Percentiles rank a stretch among this genome's conserved stretches.
Evolutionary conservation across 176 grass and related monocot genomes (phyloP).

Genomic region (Carex kokanica): DNA sequence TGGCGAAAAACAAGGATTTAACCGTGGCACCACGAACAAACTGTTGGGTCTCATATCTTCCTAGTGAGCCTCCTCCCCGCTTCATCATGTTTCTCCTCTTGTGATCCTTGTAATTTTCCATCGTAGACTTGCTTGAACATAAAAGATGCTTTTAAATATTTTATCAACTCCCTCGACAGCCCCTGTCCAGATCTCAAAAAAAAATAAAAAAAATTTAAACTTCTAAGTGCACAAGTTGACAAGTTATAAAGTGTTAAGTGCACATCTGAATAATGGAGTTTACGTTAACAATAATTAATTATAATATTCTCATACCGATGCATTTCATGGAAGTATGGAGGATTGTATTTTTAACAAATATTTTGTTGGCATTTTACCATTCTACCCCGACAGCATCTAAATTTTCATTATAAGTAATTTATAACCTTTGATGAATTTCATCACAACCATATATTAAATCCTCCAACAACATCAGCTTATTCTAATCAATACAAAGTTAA

Average conservation of each 20-base stretch:
- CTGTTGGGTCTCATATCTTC: constrained; percentile 1
- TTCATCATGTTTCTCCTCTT: constrained; percentile 4
- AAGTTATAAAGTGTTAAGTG: too few species aligned
- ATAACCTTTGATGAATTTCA: not conserved
- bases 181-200: too few species aligned
- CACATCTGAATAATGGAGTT: not conserved
- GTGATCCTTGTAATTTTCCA: not conserved
- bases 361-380: not conserved
- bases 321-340: constrained; percentile 20
- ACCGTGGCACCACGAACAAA: constrained; percentile 13
- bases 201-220: too few species aligned
- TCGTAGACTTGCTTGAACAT: not conserved
- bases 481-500: not conserved
- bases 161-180: too few species aligned
- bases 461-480: not conserved
- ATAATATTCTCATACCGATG: constrained; percentile 5
- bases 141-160: not conserved
- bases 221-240: too few species aligned
- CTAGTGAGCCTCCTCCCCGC: not conserved
- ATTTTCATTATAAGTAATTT: not conserved
- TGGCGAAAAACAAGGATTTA: constrained; percentile 12
- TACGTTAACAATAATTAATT: constrained; percentile 8
- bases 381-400: not conserved
- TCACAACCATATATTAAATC: not conserved
- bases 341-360: not conserved